phyloP scores from a whole-genome alignment of 495 filamentous ascomycete species.

The Neurospora hispaniola region DNA sequence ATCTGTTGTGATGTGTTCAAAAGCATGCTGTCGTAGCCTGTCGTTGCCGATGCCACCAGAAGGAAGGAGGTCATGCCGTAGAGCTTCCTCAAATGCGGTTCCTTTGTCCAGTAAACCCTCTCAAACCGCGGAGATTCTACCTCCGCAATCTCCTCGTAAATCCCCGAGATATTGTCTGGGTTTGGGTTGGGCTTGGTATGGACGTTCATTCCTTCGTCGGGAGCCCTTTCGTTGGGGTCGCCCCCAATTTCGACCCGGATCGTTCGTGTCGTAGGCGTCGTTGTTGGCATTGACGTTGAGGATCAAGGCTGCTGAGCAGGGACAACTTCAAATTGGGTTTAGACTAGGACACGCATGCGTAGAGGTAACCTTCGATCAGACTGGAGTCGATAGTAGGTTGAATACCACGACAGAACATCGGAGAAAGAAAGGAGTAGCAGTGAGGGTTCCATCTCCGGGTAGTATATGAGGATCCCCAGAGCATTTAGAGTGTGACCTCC shows the following conservation, averaged over 20 bases:
- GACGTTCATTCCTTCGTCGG: not conserved
- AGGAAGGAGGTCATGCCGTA: conserved; percentile 45
- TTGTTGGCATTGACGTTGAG: not conserved
- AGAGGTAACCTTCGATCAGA: not conserved
- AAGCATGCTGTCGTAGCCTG: conserved; percentile 57
- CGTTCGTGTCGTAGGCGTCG: not conserved
- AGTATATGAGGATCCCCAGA: not conserved
- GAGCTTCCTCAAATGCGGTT: conserved; percentile 49
- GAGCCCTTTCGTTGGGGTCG: not conserved
- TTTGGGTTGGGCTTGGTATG: not conserved
- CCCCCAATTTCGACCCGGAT: not conserved
- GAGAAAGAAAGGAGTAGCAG: not conserved
- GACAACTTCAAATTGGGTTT: not conserved
- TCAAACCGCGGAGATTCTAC: conserved; percentile 44
- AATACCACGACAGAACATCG: not conserved
- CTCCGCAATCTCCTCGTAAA: conserved; percentile 31
- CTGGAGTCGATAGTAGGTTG: not conserved
- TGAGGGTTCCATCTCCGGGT: not conserved
- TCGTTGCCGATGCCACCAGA: conserved; percentile 53
- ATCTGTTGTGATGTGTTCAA: conserved; percentile 50
- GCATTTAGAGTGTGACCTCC: not conserved
- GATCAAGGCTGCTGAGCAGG: not conserved
- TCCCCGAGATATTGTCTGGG: conserved; percentile 10
- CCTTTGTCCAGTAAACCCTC: conserved; percentile 47
- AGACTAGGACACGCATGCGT: not conserved